Conservation (phyloP, 2,329 filamentous ascomycete species). For the Dactylellina haptotyla region DNA sequence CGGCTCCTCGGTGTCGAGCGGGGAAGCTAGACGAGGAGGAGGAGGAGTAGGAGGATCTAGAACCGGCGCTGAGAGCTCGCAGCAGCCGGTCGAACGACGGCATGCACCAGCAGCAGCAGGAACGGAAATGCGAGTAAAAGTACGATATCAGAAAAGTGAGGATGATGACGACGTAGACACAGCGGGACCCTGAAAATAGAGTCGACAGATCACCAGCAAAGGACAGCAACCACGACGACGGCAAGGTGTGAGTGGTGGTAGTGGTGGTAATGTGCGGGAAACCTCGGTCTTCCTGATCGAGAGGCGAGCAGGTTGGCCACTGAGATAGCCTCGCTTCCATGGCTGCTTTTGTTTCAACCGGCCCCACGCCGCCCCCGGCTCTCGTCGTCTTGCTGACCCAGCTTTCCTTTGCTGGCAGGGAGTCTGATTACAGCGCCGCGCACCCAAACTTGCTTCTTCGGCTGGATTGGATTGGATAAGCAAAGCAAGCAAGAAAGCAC, state of each 20-base stretch:
- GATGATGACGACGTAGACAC: neutral
- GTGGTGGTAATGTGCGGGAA: too few species aligned
- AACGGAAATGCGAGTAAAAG: neutral
- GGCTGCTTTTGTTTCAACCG: slow-evolving; percentile 28
- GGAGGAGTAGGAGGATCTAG: too few species aligned
- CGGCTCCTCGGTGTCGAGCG: too few species aligned
- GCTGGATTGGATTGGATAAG: too few species aligned
- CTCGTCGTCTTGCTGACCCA: neutral
- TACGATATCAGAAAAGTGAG: neutral
- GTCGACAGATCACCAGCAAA: too few species aligned
- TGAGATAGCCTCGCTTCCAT: slow-evolving; percentile 19
- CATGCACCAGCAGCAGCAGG: slow-evolving; percentile 1
- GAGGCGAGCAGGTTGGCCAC: neutral
- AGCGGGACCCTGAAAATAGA: neutral
- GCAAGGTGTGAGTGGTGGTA: too few species aligned
- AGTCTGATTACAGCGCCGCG: too few species aligned
- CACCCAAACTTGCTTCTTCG: slow-evolving; percentile 26
- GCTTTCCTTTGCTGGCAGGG: neutral
- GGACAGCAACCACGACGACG: too few species aligned
- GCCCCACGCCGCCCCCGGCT: slow-evolving; percentile 8
- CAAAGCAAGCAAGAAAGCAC: too few species aligned
- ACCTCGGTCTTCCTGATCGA: neutral
- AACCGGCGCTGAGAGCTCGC: neutral
- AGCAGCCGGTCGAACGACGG: slow-evolving; percentile 7
- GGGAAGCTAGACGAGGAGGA: too few species aligned